Evolutionary conservation across 768 basidiomycete genomes (phyloP).

Genomic region (Pisolithus tinctorius): DNA sequence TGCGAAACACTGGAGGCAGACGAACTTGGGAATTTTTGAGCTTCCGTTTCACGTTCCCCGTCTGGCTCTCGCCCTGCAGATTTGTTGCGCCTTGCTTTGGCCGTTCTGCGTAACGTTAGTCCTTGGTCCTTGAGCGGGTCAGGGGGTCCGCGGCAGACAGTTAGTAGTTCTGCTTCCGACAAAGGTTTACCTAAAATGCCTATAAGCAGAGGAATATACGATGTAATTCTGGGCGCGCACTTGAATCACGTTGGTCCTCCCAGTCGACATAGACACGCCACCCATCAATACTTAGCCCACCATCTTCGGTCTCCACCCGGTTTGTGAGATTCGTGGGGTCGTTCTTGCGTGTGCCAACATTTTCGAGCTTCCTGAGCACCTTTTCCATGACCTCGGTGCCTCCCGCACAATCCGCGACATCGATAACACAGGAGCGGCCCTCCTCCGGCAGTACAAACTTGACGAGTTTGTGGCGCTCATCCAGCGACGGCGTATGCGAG

Average conservation of each 20-base stretch:
- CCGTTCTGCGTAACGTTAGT: conserved; percentile 60
- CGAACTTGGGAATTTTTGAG: conserved; percentile 24
- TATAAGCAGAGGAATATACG: neutral
- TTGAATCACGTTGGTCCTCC: conserved; percentile 43
- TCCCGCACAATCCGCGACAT: conserved; percentile 71
- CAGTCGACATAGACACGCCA: conserved; percentile 80
- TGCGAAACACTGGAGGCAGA: conserved; percentile 24
- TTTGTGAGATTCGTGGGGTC: conserved; percentile 41
- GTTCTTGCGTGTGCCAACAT: conserved; percentile 37
- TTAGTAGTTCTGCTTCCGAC: conserved; percentile 72
- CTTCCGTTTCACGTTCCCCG: conserved; percentile 35
- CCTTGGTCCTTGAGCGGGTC: conserved; percentile 77
- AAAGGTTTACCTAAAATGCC: conserved; percentile 55
- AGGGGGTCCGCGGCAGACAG: conserved; percentile 76
- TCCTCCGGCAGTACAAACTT: conserved; percentile 87
- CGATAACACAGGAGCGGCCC: conserved; percentile 67
- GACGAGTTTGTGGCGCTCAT: conserved; percentile 78
- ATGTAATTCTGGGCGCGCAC: conserved; percentile 30
- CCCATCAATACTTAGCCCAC: conserved; percentile 76
- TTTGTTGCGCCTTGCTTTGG: conserved; percentile 35
- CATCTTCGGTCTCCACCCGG: conserved; percentile 62
- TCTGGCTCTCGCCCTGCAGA: conserved; percentile 34
- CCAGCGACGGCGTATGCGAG: conserved; percentile 46
- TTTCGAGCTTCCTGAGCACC: conserved; percentile 81
- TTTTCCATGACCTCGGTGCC: conserved; percentile 85